Percentiles rank a stretch among this genome's conserved stretches.
phyloP scores from a whole-genome alignment of 148 eudicot genomes.

The Diospyros kaki region DNA sequence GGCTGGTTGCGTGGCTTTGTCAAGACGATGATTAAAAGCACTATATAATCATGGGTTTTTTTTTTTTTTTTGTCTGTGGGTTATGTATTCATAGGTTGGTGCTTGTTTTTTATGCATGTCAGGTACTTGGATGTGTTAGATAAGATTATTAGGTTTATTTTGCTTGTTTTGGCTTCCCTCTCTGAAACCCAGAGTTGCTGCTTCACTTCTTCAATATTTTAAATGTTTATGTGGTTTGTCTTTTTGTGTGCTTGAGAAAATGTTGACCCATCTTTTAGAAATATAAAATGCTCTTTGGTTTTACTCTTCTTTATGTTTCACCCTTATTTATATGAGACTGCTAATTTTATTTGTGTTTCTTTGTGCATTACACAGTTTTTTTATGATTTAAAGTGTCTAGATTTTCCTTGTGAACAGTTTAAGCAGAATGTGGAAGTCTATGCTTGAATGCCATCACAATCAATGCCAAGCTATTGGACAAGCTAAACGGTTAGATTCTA shows the following conservation, averaged over 20 bases:
- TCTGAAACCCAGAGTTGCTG: no score
- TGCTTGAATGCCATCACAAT: conserved; percentile 84
- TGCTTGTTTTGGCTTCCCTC: no score
- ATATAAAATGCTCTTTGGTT: neutral
- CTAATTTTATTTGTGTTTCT: neutral
- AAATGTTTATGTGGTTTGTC: no score
- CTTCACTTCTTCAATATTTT: no score
- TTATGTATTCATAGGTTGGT: neutral
- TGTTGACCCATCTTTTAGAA: neutral
- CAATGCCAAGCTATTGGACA: conserved; percentile 74
- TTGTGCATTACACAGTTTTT: neutral
- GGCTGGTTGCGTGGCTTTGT: no score
- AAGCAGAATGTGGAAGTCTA: conserved; percentile 79
- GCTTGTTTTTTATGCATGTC: neutral
- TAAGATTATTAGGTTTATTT: no score
- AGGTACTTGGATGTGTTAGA: no score
- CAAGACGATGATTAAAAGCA: no score
- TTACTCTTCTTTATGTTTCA: neutral
- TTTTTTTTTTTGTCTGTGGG: neutral
- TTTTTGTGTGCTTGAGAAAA: neutral
- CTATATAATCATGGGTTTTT: neutral
- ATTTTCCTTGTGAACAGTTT: conserved; percentile 39
- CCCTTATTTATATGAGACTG: neutral
- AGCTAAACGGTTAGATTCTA: conserved; percentile 67
- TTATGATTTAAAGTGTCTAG: conserved; percentile 1